Conservation (phyloP, 2,329 filamentous ascomycete genomes). For the Phoma sp. region DNA sequence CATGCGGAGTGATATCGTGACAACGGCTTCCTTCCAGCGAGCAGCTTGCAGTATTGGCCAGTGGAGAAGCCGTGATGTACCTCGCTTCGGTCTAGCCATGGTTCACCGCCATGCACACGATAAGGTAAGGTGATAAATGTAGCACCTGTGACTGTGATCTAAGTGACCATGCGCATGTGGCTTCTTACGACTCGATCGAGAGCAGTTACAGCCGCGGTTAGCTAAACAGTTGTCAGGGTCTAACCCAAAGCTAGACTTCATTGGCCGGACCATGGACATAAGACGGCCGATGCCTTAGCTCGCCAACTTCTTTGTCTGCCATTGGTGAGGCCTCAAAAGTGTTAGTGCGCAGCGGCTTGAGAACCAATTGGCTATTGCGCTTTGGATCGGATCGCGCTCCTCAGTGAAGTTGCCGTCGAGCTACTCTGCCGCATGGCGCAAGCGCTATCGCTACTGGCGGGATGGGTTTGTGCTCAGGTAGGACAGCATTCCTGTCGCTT, state of each 20-base stretch:
- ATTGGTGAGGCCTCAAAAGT: slow-evolving; percentile 25
- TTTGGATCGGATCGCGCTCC: slow-evolving; percentile 20
- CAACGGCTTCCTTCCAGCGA: slow-evolving; percentile 3
- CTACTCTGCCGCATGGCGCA: slow-evolving; percentile 23
- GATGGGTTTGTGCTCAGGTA: slow-evolving; percentile 9
- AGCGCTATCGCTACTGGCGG: slow-evolving; percentile 20
- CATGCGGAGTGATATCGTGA: slow-evolving; percentile 16
- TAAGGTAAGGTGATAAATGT: slow-evolving; percentile 24
- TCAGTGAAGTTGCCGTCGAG: slow-evolving; percentile 14
- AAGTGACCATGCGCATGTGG: slow-evolving; percentile 18
- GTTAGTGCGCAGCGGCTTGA: slow-evolving; percentile 18
- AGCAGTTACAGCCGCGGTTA: slow-evolving; percentile 31
- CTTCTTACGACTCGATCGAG: slow-evolving; percentile 20
- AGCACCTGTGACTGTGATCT: slow-evolving; percentile 9
- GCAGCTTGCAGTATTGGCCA: slow-evolving; percentile 16
- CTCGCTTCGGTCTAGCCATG: slow-evolving; percentile 1
- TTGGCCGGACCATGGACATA: slow-evolving; percentile 20
- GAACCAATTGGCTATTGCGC: slow-evolving; percentile 19
- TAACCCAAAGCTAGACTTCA: slow-evolving; percentile 6
- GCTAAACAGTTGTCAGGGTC: slow-evolving; percentile 24
- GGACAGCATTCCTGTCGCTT: slow-evolving; percentile 12
- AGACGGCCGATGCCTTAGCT: slow-evolving; percentile 23
- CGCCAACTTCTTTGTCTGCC: slow-evolving; percentile 17
- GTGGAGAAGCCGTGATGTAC: slow-evolving; percentile 2
- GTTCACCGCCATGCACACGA: slow-evolving; percentile 30